Base-by-base conservation (phyloP, 2,329 filamentous ascomycete genomes). In the Neopestalotiopsis rosae region DNA sequence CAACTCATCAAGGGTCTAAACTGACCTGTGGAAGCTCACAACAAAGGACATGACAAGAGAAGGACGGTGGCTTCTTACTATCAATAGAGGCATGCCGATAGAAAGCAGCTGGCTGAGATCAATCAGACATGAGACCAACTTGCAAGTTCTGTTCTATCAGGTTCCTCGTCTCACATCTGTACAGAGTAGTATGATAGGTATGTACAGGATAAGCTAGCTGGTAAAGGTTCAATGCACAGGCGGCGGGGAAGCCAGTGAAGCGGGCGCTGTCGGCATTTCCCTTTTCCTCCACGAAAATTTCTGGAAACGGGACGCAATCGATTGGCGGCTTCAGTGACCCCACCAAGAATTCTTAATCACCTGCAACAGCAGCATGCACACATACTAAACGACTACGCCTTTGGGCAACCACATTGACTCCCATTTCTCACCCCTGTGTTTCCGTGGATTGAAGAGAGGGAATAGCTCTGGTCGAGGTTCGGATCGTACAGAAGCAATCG, bases 201-300 rank as follows among this genome's bases (percentile, higher is more conserved):
- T 28, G 24, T 28, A 10, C 34, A 38, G 34, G 6, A 38, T 10
- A 38, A 52, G 45, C 24, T 28, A 28, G 45, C 45, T 9, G 17
- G 17, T 24, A 52, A 28, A 52, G 45, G 45, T 52, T 52, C 3
- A n/a, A 5, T 6, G 17, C n/a, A 17, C 5, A 9, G 6, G 45
- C n/a, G 17, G 45, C 14, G 20, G 45, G 17, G 45, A 20, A 52
- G 13, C 42, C n/a, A n/a, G 42, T 14, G 42, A n/a, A n/a, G 45
- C 34, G 45, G 14, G 14, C 17, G 45, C 59, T 17, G 14, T 62
- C 59, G 61, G 61, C 61, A 24, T 49, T 64, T 64, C n/a, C 20
- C 61, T 64, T 64, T 64, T 64, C 61, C 61, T 52, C 42, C 49
- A 38, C 61, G 61, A 45, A 64, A 52, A 64, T 64, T 64, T 64